phyloP scores from a whole-genome alignment of 768 basidiomycete genomes.

The Boletus huronensis region DNA sequence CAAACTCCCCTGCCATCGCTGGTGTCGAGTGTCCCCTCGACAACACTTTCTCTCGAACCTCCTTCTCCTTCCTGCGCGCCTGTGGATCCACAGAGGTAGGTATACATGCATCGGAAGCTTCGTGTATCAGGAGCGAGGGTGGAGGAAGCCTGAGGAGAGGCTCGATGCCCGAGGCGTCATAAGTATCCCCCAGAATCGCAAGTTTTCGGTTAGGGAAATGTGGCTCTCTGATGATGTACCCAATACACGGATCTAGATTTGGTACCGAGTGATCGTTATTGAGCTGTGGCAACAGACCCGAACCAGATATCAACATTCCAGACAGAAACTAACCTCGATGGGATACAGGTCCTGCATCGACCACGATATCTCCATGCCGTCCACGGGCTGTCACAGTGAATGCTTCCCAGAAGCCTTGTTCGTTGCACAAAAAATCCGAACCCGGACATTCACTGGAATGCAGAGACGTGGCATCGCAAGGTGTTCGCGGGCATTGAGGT shows the following conservation, averaged over 20 bases:
- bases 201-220: constrained; percentile 52
- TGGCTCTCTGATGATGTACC: constrained; percentile 70
- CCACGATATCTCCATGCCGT: constrained; percentile 41
- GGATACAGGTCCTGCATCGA: constrained; percentile 71
- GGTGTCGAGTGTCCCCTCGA: constrained; percentile 77
- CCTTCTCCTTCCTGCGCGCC: constrained; percentile 40
- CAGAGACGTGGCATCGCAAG: constrained; percentile 46
- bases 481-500: constrained; percentile 48
- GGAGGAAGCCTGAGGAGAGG: constrained; percentile 50
- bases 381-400: constrained; percentile 43
- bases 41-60: constrained; percentile 48
- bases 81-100: constrained; percentile 50
- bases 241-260: constrained; percentile 69
- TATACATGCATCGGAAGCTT: constrained; percentile 75
- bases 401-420: constrained; percentile 65
- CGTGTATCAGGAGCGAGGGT: constrained; percentile 76
- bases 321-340: constrained; percentile 59
- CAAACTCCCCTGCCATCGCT: constrained; percentile 73
- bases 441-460: constrained; percentile 67
- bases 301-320: neutral
- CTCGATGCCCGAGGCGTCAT: constrained; percentile 56
- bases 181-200: constrained; percentile 77
- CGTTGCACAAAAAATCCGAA: constrained; percentile 48
- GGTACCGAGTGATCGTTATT: neutral
- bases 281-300: neutral